Base-by-base conservation (phyloP, 305 asterid genomes). In the Rubia balearica region DNA sequence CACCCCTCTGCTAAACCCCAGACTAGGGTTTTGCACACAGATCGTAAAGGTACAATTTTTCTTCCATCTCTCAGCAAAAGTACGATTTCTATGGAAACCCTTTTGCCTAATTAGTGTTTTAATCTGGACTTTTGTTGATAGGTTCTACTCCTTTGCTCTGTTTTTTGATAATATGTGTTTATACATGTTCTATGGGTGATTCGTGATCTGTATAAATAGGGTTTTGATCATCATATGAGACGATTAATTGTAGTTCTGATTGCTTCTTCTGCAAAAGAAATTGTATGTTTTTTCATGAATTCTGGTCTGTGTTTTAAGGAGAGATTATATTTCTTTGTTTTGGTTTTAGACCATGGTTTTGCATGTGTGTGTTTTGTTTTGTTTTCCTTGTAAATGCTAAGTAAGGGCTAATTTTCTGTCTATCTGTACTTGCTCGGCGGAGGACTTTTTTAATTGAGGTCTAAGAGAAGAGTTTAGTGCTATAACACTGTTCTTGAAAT, bases 1-100 rank as follows among this genome's bases (percentile, higher is more conserved):
- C 41, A 60, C 17, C 63, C 63, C 36, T 59, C 63, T 12, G 21
- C 63, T 68, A 49, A 68, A 17, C 61, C 71, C 48, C 71, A 22
- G 6, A 16, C 61, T 68, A 68, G 71, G 71, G 71, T 68, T 68
- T 49, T 49, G 46, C 45, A 8, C 71, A 16, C 22, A 14, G 16
- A 53, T 53, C 71, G 71, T 3, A 46, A 22, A 48, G 71, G 71
- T 68, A 68, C 46, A 48, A 7, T 17, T 14, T 49, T 68, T 68
- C 27, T 24, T 17, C 12, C 51, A 13, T 30, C 60, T n/a, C 30
- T 33, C 71, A 2, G 40, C n/a, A n/a, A 8, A 68, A 27, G 3
- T 14, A 6, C 13, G 12, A 9, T 48, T 49, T 68, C 14, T 40
- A 13, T 22, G 42, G 3, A n/a, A 64, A 38, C 68, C 51, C 68